Conservation (phyloP, 2,329 filamentous ascomycete genomes). For the Periconia sp. region DNA sequence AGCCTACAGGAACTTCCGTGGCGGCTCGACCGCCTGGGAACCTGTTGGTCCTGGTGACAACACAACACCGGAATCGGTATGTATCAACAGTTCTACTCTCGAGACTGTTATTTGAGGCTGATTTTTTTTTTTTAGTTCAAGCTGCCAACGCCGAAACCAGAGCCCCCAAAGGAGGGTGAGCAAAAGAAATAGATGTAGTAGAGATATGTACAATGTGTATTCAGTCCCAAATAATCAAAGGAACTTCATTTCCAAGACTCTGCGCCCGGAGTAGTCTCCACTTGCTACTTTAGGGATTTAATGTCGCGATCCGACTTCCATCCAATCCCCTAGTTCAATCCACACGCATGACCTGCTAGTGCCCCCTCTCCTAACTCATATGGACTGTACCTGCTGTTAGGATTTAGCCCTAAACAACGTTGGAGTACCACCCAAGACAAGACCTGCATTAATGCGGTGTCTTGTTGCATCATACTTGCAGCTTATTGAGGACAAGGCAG, state of each 20-base stretch:
- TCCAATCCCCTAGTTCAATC: no score
- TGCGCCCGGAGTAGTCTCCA: not conserved
- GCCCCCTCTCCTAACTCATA: no score
- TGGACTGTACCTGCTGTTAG: no score
- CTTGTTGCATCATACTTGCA: conserved; percentile 7
- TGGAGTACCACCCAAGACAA: conserved; percentile 6
- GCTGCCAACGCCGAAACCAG: conserved; percentile 92
- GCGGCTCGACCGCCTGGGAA: conserved; percentile 70
- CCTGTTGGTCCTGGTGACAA: conserved; percentile 75
- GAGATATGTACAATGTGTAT: conserved; percentile 46
- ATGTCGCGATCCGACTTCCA: conserved; percentile 1
- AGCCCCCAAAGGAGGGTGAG: conserved; percentile 82
- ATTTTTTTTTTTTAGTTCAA: conserved; percentile 69
- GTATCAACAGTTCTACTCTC: conserved; percentile 17
- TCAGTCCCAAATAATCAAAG: conserved; percentile 47
- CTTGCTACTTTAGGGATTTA: not conserved
- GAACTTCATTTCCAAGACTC: no score
- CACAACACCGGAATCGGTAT: conserved; percentile 73
- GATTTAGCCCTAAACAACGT: not conserved
- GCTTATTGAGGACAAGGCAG: no score
- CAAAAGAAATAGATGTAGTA: conserved; percentile 77
- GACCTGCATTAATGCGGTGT: conserved; percentile 13
- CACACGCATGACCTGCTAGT: no score
- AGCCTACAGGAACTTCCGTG: conserved; percentile 98
- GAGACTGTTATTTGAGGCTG: not conserved